Percentiles rank a stretch among this genome's conserved stretches.
Conservation (phyloP, 805 yeast species). For the Metschnikowia reukaufii region DNA sequence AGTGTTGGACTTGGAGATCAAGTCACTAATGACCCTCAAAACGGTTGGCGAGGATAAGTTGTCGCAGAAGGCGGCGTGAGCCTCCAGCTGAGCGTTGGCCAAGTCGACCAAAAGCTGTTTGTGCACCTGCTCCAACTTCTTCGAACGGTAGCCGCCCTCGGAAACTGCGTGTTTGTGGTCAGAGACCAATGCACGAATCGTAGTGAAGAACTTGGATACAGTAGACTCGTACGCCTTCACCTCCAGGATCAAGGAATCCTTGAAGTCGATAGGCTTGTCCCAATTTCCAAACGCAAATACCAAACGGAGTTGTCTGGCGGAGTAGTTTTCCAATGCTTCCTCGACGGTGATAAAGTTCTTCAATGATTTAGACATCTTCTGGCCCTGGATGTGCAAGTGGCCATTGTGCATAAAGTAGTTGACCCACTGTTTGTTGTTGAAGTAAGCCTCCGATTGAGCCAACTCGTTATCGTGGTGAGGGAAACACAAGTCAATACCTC, state of each 20-base stretch:
- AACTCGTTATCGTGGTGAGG: conserved; percentile 99
- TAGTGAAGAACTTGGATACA: conserved; percentile 79
- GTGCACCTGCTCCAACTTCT: conserved; percentile 59
- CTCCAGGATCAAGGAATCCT: conserved; percentile 73
- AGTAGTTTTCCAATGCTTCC: conserved; percentile 72
- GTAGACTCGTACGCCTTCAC: conserved; percentile 75
- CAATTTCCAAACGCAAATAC: conserved; percentile 90
- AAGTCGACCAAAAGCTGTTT: conserved; percentile 54
- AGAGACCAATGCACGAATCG: conserved; percentile 73
- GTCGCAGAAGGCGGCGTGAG: conserved; percentile 83
- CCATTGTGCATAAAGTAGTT: conserved; percentile 97
- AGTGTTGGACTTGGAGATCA: conserved; percentile 69
- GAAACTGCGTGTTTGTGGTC: conserved; percentile 56
- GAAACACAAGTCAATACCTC: conserved; percentile 96
- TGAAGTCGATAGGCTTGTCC: conserved; percentile 92
- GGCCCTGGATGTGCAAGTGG: conserved; percentile 97
- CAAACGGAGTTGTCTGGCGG: conserved; percentile 82
- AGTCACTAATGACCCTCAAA: conserved; percentile 60
- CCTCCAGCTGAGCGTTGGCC: conserved; percentile 51
- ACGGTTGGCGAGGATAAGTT: conserved; percentile 81
- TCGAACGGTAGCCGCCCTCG: conserved; percentile 46
- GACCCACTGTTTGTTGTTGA: conserved; percentile 90
- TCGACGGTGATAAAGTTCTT: conserved; percentile 94
- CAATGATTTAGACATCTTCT: conserved; percentile 93
- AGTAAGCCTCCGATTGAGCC: conserved; percentile 95